Evolutionary conservation across 495 filamentous ascomycete species (phyloP), one percentile per base, ranked within the genome.

Genomic region (Penicillium flavigenum): DNA sequence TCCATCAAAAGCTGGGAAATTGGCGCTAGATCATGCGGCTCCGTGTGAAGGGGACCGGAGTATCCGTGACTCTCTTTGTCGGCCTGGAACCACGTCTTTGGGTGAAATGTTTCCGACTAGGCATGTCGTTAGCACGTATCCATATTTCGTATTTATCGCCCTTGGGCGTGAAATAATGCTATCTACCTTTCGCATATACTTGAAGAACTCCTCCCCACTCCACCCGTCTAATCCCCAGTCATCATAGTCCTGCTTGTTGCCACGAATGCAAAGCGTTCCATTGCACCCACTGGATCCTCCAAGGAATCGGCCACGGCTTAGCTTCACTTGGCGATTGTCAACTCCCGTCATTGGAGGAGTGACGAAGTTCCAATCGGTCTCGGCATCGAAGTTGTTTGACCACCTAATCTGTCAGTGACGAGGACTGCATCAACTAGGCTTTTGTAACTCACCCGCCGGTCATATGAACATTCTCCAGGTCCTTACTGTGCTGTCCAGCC

Each of bases 261-360:
- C 85, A 10, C 83, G 83, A 38, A 86, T 76, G 64, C 81, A 85
- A n/a, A 83, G 75, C 36, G 80, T 86, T 51, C 83, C 83, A 69
- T 87, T 88, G 56, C 80, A 78, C 16, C 79, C 83, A 57, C 76
- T 82, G 46, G 73, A 80, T 5, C 84, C 84, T 24, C 85, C 82
- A 16, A 88, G 76, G 54, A 81, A 79, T 53, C 77, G 80, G 32
- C 84, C 86, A 47, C 83, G 78, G 44, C 80, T 86, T 51, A 81
- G 72, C 59, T 85, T 83, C 56, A 83, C 78, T 49, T 78, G 76
- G 38, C 83, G 78, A 39, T 80, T 73, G 43, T 81, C 72, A 26
- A 83, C 77, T 4, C 80, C 81, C 5, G 74, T 59, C 59, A 78
- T 82, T 0, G 83, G 79, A 22, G 80, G 79, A 3, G 81, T 84